Conservation (phyloP, 176 grass and related monocot species). For the Cocos nucifera region DNA sequence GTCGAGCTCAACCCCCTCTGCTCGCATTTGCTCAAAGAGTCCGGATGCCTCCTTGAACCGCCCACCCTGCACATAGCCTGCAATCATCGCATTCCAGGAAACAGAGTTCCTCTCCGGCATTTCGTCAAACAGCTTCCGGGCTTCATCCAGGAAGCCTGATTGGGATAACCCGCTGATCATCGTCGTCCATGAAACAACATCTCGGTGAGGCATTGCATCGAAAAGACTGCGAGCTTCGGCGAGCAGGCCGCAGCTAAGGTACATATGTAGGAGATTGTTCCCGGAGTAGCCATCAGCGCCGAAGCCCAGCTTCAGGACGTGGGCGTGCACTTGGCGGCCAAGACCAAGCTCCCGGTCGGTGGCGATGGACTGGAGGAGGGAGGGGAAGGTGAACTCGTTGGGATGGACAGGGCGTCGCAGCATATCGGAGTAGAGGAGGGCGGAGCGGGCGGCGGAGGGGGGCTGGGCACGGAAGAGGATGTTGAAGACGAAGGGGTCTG, state of each 20-base stretch:
- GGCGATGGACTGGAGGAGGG: neutral
- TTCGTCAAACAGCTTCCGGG: conserved; percentile 55
- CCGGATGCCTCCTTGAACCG: conserved; percentile 52
- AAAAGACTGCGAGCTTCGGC: conserved; percentile 41
- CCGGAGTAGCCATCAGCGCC: conserved; percentile 37
- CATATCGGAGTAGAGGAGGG: conserved; percentile 30
- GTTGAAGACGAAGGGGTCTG: conserved; percentile 32
- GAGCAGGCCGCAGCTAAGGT: conserved; percentile 35
- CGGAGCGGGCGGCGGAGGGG: conserved; percentile 16
- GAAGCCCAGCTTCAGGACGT: conserved; percentile 62
- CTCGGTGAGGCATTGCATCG: neutral
- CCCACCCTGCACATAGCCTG: conserved; percentile 44
- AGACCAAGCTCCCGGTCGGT: neutral
- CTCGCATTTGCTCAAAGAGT: conserved; percentile 55
- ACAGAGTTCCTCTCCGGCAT: conserved; percentile 68
- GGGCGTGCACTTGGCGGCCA: conserved; percentile 53
- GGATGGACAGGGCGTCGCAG: neutral
- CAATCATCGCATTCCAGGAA: conserved; percentile 87
- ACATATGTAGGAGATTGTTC: conserved; percentile 60
- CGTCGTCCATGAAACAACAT: conserved; percentile 70
- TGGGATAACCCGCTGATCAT: conserved; percentile 60
- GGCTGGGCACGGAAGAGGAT: conserved; percentile 34
- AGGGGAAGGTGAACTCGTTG: neutral
- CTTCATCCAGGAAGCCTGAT: conserved; percentile 41
- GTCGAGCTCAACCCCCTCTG: conserved; percentile 31